Evolutionary conservation across 2,329 filamentous ascomycete genomes (phyloP).

Genomic region (Zymoseptoria brevis): DNA sequence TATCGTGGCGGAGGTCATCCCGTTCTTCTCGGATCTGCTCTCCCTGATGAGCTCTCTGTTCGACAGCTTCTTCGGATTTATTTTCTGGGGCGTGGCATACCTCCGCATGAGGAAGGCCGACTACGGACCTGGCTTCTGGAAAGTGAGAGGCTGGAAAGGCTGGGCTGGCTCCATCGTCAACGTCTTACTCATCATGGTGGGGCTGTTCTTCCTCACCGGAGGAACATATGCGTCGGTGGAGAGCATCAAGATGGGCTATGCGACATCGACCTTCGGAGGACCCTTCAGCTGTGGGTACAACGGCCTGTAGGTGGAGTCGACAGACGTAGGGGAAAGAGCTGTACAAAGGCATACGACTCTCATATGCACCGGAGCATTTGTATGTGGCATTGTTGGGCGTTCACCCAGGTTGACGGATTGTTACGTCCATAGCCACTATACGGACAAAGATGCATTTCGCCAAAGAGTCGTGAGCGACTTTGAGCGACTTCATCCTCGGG

Average conservation of each 20-base stretch:
- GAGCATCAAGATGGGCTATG: constrained; percentile 66
- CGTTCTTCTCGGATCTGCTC: constrained; percentile 75
- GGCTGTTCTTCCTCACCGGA: constrained; percentile 70
- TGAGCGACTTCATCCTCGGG: no score
- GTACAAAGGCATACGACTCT: not conserved
- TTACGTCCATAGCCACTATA: not conserved
- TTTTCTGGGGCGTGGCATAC: constrained; percentile 84
- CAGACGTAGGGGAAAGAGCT: not conserved
- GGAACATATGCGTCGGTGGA: constrained; percentile 72
- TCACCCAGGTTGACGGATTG: not conserved
- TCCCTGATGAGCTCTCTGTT: constrained; percentile 80
- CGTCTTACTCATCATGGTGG: constrained; percentile 61
- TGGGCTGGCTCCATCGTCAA: constrained; percentile 58
- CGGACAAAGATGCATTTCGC: not conserved
- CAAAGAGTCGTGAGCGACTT: no score
- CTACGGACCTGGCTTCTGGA: constrained; percentile 46
- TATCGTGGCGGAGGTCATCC: constrained; percentile 85
- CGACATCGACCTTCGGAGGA: constrained; percentile 54
- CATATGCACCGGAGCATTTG: not conserved
- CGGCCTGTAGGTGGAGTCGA: constrained; percentile 32
- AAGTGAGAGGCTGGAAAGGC: constrained; percentile 45
- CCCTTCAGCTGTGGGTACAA: constrained; percentile 69
- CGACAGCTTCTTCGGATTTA: constrained; percentile 90
- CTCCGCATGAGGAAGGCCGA: constrained; percentile 66
- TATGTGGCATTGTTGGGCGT: not conserved